Conservation (phyloP, 257 asterid genomes). For the Galeopsis tetrahit region DNA sequence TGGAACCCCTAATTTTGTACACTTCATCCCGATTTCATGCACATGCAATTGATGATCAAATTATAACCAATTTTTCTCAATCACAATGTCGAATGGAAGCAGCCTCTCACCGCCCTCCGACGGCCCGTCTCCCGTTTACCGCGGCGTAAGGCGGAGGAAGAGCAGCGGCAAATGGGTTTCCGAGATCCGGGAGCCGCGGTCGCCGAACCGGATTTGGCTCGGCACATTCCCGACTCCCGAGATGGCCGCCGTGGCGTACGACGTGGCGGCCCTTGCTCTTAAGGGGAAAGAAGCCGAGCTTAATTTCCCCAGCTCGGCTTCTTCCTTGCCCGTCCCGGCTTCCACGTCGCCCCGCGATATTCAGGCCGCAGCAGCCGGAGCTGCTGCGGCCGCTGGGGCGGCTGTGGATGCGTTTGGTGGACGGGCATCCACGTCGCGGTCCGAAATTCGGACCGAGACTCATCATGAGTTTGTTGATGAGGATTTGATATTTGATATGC, state of each 20-base stretch:
- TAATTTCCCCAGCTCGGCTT: slow-evolving; percentile 51
- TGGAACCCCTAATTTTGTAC: slow-evolving; percentile 46
- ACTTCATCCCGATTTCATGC: slow-evolving; percentile 20
- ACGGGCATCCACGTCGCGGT: neutral
- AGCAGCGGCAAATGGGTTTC: slow-evolving; percentile 66
- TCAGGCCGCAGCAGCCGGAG: slow-evolving; percentile 68
- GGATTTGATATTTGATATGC: slow-evolving; percentile 77
- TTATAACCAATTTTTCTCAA: neutral
- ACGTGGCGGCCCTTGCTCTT: slow-evolving; percentile 63
- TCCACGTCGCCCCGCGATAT: slow-evolving; percentile 59
- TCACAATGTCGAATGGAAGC: slow-evolving; percentile 36
- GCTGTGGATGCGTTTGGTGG: slow-evolving; percentile 49
- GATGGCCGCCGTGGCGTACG: slow-evolving; percentile 66
- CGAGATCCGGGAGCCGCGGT: slow-evolving; percentile 61
- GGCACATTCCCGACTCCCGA: slow-evolving; percentile 62
- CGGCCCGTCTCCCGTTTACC: slow-evolving; percentile 45
- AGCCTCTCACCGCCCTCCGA: slow-evolving; percentile 3
- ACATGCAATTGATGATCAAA: slow-evolving; percentile 27
- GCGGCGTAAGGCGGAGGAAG: slow-evolving; percentile 63
- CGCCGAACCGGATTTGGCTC: slow-evolving; percentile 64
- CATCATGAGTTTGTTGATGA: slow-evolving; percentile 59
- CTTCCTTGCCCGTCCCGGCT: slow-evolving; percentile 60
- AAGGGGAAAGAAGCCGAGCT: slow-evolving; percentile 54
- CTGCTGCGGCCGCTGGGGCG: slow-evolving; percentile 69
- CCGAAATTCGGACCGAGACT: neutral